A percentile compares a stretch with the other conserved stretches of the same genome.
Evolutionary conservation across 345 rosid species (phyloP).

Genomic region (Conringia planisiliqua): DNA sequence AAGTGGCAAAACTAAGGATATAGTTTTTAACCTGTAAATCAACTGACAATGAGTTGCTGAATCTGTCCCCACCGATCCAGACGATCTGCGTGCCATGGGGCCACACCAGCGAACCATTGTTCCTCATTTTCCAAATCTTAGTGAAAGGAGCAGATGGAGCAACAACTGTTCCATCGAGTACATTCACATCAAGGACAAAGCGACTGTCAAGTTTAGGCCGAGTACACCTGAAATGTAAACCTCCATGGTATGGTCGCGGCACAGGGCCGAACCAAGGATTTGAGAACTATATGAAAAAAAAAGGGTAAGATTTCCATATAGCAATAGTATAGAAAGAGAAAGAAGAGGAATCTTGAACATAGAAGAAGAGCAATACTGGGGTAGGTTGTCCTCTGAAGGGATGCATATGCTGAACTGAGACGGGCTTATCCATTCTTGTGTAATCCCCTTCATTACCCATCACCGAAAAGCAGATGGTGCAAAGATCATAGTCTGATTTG

Average conservation of each 20-base stretch:
- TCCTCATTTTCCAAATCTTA: slow-evolving; percentile 92
- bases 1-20: slow-evolving; percentile 4
- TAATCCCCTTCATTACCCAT: slow-evolving; percentile 72
- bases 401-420: slow-evolving; percentile 28
- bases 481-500: slow-evolving; percentile 80
- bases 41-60: slow-evolving; percentile 38
- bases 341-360: background rate
- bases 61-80: slow-evolving; percentile 79
- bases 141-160: slow-evolving; percentile 73
- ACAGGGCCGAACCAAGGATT: slow-evolving; percentile 33
- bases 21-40: slow-evolving; percentile 54
- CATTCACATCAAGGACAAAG: slow-evolving; percentile 78
- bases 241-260: slow-evolving; percentile 26
- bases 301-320: slow-evolving; percentile 10
- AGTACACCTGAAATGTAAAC: slow-evolving; percentile 28
- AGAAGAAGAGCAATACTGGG: slow-evolving; percentile 39
- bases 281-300: slow-evolving; percentile 11
- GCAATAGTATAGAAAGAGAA: background rate
- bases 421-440: slow-evolving; percentile 64
- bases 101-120: slow-evolving; percentile 74
- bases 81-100: slow-evolving; percentile 54
- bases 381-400: slow-evolving; percentile 33
- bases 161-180: slow-evolving; percentile 75
- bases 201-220: slow-evolving; percentile 67
- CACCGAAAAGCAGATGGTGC: slow-evolving; percentile 71